Percentiles rank a stretch among this genome's conserved stretches.
These are phyloP conservation scores for Eucalyptus fibrosa DNA, from an alignment of 345 rosid species.

Conservation along the genomic window DNA sequence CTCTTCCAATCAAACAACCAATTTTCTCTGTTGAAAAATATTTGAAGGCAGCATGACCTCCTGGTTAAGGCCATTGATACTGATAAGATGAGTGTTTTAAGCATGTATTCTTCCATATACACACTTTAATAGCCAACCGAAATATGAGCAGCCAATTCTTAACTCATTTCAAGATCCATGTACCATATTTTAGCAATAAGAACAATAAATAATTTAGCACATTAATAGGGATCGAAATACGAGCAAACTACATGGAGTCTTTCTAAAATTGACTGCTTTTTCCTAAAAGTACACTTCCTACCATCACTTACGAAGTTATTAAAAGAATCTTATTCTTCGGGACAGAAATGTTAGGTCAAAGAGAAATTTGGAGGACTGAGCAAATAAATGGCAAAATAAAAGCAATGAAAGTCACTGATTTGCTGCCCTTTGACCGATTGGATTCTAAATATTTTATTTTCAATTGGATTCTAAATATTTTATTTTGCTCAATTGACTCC, in stretches of 20 bases:
- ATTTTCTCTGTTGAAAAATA: neutral
- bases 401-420: rapidly evolving
- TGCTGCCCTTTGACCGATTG: rapidly evolving
- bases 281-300: neutral
- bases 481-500: neutral
- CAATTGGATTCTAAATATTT: neutral
- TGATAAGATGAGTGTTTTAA: neutral
- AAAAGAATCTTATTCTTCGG: neutral
- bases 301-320: neutral
- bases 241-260: neutral
- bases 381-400: too few species aligned
- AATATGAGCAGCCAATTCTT: neutral
- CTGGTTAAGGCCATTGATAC: neutral
- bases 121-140: neutral
- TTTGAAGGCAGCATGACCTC: neutral
- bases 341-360: neutral
- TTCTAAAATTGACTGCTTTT: neutral
- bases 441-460: too few species aligned
- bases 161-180: neutral
- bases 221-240: neutral
- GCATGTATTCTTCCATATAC: neutral
- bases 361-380: too few species aligned
- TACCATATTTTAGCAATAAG: neutral
- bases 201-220: neutral
- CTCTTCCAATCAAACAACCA: neutral